These are phyloP conservation scores for Pleomassaria siparia DNA, from an alignment of 2,329 filamentous ascomycete species.

Conservation along the genomic window DNA sequence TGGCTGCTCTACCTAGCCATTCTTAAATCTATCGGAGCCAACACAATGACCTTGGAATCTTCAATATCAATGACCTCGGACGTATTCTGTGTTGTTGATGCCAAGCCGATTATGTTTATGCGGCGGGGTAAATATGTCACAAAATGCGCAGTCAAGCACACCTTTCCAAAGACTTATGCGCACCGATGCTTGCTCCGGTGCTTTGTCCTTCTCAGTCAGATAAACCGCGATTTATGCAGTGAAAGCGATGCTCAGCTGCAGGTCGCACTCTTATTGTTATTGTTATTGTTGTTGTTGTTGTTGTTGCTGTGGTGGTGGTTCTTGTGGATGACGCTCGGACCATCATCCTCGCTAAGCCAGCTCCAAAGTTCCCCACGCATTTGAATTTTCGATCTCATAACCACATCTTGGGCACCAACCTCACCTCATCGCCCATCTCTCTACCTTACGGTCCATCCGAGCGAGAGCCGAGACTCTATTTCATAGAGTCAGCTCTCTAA, in stretches of 20 bases:
- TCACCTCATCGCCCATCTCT: constrained; percentile 22
- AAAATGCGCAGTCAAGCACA: not conserved
- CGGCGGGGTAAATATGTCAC: not conserved
- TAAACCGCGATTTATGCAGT: too few species aligned
- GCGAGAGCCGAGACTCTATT: constrained; percentile 44
- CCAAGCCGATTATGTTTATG: not conserved
- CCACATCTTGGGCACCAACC: constrained; percentile 32
- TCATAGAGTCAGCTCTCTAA: constrained; percentile 44
- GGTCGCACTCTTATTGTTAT: too few species aligned
- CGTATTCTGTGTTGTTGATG: not conserved
- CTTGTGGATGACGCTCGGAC: not conserved
- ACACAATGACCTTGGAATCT: too few species aligned
- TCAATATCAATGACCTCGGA: too few species aligned
- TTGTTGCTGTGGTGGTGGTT: too few species aligned
- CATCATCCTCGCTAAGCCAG: constrained; percentile 1
- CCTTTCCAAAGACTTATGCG: too few species aligned
- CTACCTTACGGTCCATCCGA: constrained; percentile 27
- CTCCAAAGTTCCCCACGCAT: constrained; percentile 8
- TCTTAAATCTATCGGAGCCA: too few species aligned
- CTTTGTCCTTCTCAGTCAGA: too few species aligned
- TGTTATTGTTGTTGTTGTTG: too few species aligned
- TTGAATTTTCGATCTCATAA: constrained; percentile 17
- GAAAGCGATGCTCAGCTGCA: too few species aligned
- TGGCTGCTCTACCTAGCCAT: too few species aligned
- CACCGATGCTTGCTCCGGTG: too few species aligned